Evolutionary conservation across 495 filamentous ascomycete species (phyloP), one percentile per base, ranked within the genome.

Genomic region (Aspergillus biplanus): DNA sequence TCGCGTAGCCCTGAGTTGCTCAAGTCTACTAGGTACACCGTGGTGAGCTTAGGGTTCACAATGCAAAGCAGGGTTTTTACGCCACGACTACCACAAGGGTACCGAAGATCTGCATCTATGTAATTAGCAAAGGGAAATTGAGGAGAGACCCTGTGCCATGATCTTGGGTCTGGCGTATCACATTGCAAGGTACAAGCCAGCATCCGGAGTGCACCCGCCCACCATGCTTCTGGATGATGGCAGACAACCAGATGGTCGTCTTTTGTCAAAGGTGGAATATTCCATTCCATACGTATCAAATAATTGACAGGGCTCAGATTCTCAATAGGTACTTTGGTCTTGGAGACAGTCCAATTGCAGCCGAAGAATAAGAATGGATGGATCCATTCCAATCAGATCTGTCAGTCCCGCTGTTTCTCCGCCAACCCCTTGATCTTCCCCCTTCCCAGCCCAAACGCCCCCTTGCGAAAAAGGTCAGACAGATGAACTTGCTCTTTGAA

Each of bases 401-500:
- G 58, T 61, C 64, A 65, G 39, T 37, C 33, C 50, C 18, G 15
- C 18, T 27, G 18, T 27, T 52, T 15, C 37, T 42, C 34, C 44
- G 52, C 18, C 34, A 31, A 53, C 54, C 63, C 63, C 58, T 65
- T 61, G 58, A 61, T 52, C 62, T 52, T 62, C 53, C 63, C 63
- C 63, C 61, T 59, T 60, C 50, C 18, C 32, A 55, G 42, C 35
- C 35, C 53, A 31, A 44, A 34, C 18, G 15, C 33, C 18, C 58
- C 61, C 58, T 58, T 67, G 65, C 65, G 21, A 55, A 31, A 55
- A 59, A 50, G 27, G 31, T 42, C 21, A 27, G 21, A 27, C 21
- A 44, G 52, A 44, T 35, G 49, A 5, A 16, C 0, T 50, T 1
- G 48, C 21, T 27, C 21, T 27, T 27, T 27, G 21, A 27, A 27